Conservation (phyloP, 345 rosid species). For the Syzygium aromaticum region DNA sequence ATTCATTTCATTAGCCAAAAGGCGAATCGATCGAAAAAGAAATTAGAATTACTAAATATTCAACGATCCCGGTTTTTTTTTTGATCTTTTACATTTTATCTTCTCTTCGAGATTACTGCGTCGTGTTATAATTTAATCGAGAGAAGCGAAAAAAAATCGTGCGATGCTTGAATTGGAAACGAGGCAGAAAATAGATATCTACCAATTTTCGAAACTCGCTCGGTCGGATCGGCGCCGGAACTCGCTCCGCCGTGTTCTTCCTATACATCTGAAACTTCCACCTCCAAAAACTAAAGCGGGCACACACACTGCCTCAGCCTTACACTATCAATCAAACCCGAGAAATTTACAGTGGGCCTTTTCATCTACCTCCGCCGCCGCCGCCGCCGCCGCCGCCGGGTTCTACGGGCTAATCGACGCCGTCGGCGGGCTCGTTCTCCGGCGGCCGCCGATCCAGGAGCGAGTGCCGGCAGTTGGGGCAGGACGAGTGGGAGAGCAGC, state of each 20-base stretch:
- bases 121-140: not conserved
- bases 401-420: not conserved
- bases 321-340: not conserved
- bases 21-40: fast-evolving
- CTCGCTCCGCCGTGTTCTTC: not conserved
- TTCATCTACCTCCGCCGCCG: not conserved
- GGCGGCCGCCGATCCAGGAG: conserved; percentile 8
- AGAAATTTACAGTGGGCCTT: not conserved
- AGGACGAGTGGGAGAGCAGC: conserved; percentile 23
- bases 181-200: not conserved
- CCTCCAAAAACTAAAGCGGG: not conserved
- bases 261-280: not conserved
- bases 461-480: conserved; percentile 25
- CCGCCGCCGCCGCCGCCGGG: not conserved
- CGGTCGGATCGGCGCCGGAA: not conserved
- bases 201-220: not conserved
- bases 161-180: not conserved
- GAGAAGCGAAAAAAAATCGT: not conserved
- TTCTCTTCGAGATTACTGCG: not conserved
- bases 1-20: not conserved
- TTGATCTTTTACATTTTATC: fast-evolving
- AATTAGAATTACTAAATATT: not conserved
- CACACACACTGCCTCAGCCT: not conserved
- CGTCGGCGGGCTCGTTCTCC: not conserved
- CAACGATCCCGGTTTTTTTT: not conserved